Base-by-base conservation (phyloP, 176 grass and related monocot species). In the Otatea glauca region DNA sequence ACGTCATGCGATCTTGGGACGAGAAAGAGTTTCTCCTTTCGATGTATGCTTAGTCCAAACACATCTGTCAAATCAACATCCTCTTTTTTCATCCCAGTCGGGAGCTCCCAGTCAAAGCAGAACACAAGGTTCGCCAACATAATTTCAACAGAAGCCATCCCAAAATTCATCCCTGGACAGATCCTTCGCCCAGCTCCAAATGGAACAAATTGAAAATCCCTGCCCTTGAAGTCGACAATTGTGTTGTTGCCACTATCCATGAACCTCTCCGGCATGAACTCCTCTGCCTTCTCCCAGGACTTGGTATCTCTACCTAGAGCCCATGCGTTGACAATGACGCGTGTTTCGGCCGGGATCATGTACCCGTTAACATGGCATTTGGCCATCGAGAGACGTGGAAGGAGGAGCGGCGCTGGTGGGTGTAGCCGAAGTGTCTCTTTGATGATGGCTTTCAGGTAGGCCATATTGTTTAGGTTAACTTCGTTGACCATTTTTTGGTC, bases 251-350 rank as follows among this genome's bases (percentile, higher is more conserved):
- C 21, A 14, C 11, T 25, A 0, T 55, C 16, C 25, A 75, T 1
- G 21, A 90, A 90, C 63, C 89, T 86, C 37, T 83, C 84, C 3
- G 84, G 89, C 62, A 68, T 25, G 48, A 90, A 90, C 44, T 72
- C 68, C 18, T 81, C 29, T 0, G 84, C 44, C 3, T 83, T 20
- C n/a, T 68, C 37, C 89, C 89, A 91, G 0, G 35, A 63, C 32
- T 5, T 20, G 8, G 89, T 12, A 70, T 91, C 89, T 32, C 84
- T 70, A 1, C 85, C 85, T 1, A 91, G 79, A 32, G 84, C 61
- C 68, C 73, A 91, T 17, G 84, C 68, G 12, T 84, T 91, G 2
- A 91, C 43, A 23, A 91, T 29, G 2, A 87, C 50, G 16, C 81
- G 77, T 3, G 89, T 87, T 13, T 29, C 61, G 48, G 69, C 32